A percentile compares a stretch with the other conserved stretches of the same genome.
phyloP scores from a whole-genome alignment of 495 filamentous ascomycete species.

The Talaromyces wortmannii region DNA sequence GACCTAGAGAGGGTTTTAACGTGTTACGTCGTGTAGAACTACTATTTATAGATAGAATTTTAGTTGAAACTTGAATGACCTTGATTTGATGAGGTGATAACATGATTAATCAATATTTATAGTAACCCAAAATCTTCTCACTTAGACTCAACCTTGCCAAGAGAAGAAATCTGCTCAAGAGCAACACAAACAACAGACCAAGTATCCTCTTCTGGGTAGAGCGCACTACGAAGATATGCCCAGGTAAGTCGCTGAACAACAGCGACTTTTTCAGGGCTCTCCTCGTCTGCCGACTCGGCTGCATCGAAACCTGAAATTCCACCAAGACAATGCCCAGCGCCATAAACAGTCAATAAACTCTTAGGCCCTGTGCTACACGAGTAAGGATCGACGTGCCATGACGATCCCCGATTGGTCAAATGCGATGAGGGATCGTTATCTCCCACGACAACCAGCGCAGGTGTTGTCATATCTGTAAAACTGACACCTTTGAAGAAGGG shows the following conservation, averaged over 20 bases:
- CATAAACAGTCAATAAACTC: slow-evolving; percentile 25
- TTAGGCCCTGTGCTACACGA: slow-evolving; percentile 24
- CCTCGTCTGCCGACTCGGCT: slow-evolving; percentile 26
- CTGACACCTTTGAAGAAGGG: slow-evolving; percentile 21
- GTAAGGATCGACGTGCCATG: slow-evolving; percentile 35
- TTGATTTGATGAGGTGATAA: no score
- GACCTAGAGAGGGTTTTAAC: neutral
- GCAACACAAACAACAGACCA: slow-evolving; percentile 24
- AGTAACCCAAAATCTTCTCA: slow-evolving; percentile 5
- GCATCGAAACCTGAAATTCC: slow-evolving; percentile 34
- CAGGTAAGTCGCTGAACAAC: slow-evolving; percentile 30
- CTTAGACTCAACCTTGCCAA: slow-evolving; percentile 25
- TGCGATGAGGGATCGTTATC: slow-evolving; percentile 27
- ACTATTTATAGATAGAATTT: neutral
- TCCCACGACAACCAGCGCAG: slow-evolving; percentile 29
- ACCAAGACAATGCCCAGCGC: slow-evolving; percentile 27
- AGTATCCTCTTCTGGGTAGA: slow-evolving; percentile 26
- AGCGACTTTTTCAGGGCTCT: slow-evolving; percentile 26
- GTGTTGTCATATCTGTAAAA: slow-evolving; percentile 28
- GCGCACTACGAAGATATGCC: slow-evolving; percentile 30
- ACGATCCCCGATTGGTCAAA: slow-evolving; percentile 25
- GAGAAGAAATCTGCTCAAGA: slow-evolving; percentile 13
- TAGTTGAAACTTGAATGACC: no score
- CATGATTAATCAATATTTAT: neutral
- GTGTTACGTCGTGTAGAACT: neutral